Evolutionary conservation across 2,329 filamentous ascomycete genomes (phyloP), one percentile per base, ranked within the genome.

Genomic region (Colletotrichum trifolii): DNA sequence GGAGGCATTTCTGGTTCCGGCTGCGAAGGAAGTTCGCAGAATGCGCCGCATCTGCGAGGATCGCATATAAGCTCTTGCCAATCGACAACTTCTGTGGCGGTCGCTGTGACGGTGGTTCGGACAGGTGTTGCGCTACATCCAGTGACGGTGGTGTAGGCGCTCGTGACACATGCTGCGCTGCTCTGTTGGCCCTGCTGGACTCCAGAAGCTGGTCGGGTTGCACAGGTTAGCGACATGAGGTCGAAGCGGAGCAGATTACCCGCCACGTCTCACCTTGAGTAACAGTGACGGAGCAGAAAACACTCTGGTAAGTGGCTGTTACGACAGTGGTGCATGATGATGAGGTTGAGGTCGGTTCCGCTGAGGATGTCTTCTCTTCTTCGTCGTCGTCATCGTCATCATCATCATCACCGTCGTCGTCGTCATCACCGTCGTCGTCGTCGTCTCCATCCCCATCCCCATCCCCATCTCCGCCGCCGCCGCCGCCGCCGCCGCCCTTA

Each of bases 301-400:
- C 49, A 25, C 48, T 60, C 13, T 38, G 57, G 3, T 54, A 43
- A 8, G 57, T 60, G n/a, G 57, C 57, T 3, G 57, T 60, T n/a
- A 54, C 13, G 2, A 33, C 54, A 2, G 48, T 54, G 4, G 48
- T 60, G 49, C 57, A 60, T 46, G 57, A 60, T 12, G 55, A 40
- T 4, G 56, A 52, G 6, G 42, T 47, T 48, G 42, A 42, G 13
- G 40, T 56, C 35, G 54, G 39, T n/a, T 38, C 12, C 15, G 25
- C 17, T 5, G 54, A 39, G 11, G 54, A 56, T 17, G 42, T 12
- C 36, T 60, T 33, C 1, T 58, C 54, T 11, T 53, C 39, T 15
- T 43, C 25, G 10, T 10, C 34, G 8, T 45, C 15, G 10, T 58
- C 25, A 2, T 33, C 13, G 7, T 55, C 33, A 5, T 46, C 15